phyloP scores from a whole-genome alignment of 148 eudicot genomes.

The Rhododendron simsii region DNA sequence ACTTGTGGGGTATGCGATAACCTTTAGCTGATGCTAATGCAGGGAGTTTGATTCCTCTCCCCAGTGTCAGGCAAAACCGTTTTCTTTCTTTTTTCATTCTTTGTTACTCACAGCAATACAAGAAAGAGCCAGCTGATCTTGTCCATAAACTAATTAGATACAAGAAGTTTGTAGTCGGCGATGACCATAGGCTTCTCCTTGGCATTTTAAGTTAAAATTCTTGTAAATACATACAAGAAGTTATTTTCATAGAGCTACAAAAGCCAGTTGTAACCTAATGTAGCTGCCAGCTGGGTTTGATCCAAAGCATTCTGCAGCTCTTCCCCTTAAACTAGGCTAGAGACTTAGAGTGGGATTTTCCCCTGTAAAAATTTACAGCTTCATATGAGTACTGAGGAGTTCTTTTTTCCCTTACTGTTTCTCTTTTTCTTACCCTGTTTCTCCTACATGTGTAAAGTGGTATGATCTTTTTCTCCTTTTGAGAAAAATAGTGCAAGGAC shows the following conservation, averaged over 20 bases:
- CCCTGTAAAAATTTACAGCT: neutral
- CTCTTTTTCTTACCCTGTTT: neutral
- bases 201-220: neutral
- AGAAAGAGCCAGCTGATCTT: neutral
- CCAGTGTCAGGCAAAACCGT: neutral
- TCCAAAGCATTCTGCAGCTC: neutral
- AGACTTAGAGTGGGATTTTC: neutral
- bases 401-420: neutral
- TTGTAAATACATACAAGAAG: neutral
- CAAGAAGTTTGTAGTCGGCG: neutral
- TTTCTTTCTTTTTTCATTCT: neutral
- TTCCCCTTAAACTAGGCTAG: neutral
- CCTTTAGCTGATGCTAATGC: conserved; percentile 6
- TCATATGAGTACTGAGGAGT: neutral
- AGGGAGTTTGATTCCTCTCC: neutral
- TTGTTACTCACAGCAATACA: neutral
- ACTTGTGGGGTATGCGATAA: conserved; percentile 26
- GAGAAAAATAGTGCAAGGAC: neutral
- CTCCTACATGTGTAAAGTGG: neutral
- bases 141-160: neutral
- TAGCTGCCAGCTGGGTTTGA: neutral
- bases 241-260: neutral
- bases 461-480: neutral
- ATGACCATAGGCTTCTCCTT: neutral
- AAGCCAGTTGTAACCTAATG: neutral